Conservation (phyloP, 192 early-diverging fungal genomes). For the Mortierella hygrophila region DNA sequence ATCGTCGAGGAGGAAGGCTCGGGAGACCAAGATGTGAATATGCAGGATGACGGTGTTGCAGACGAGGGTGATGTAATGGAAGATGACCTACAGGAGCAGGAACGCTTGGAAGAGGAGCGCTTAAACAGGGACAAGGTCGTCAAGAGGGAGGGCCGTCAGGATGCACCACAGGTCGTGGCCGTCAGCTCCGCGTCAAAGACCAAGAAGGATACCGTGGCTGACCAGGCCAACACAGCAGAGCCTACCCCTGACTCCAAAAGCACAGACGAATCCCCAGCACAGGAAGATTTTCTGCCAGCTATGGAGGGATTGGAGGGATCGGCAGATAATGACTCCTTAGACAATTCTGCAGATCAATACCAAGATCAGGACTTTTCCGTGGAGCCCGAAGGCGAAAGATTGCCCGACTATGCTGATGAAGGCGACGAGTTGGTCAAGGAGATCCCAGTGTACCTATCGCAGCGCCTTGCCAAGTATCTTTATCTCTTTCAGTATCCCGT, state of each 20-base stretch:
- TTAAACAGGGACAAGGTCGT: constrained; percentile 19
- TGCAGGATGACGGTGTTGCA: constrained; percentile 3
- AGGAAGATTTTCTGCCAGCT: constrained; percentile 5
- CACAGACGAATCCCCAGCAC: constrained; percentile 10
- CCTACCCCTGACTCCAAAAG: neutral
- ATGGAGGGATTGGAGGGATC: neutral
- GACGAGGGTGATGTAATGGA: constrained; percentile 33
- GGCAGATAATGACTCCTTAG: neutral
- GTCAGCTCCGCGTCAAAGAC: neutral
- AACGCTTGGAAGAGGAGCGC: constrained; percentile 49
- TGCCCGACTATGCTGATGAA: constrained; percentile 56
- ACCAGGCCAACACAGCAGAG: neutral
- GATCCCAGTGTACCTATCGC: constrained; percentile 85
- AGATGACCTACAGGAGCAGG: constrained; percentile 30
- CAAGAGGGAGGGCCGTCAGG: constrained; percentile 6
- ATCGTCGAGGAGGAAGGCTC: constrained; percentile 26
- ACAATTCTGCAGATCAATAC: constrained; percentile 3
- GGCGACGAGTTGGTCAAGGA: constrained; percentile 80
- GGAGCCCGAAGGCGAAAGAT: constrained; percentile 17
- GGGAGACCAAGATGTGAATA: constrained; percentile 15
- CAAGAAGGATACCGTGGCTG: neutral
- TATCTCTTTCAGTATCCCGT: constrained; percentile 91
- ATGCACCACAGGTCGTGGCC: neutral
- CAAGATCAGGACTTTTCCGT: constrained; percentile 15
- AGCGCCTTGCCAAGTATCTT: constrained; percentile 75